Evolutionary conservation across 2,329 filamentous ascomycete genomes (phyloP), one percentile per base, ranked within the genome.

Genomic region (Penicillium sp.): DNA sequence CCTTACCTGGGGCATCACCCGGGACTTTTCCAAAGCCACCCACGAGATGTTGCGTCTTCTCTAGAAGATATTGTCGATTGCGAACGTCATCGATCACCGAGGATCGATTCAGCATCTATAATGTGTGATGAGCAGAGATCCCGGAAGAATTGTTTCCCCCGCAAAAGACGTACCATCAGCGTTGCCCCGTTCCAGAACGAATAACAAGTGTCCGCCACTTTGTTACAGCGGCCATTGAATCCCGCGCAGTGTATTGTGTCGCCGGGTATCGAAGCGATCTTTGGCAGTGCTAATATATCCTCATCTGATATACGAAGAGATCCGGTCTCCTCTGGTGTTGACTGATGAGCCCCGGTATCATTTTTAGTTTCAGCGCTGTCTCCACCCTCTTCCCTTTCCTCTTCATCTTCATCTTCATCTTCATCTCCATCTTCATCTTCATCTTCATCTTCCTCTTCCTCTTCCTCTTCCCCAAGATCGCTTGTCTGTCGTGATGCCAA

Each of bases 171-270:
- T 72, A 81, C 79, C 54, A 72, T 70, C 47, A 83, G 71, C 47
- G 91, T 85, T 2, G 85, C 91, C 3, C 83, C 82, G 0, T 90
- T 91, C 94, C 94, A 99, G 80, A 93, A 99, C 19, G 86, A 88
- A 73, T 99, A 99, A 75, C 94, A 99, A 0, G 94, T 97, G 74
- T 99, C 94, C 9, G 90, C 89, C 44, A 87, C 82, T 73, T 99
- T 99, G 77, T 96, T 97, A 70, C 85, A 87, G 46, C 94, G 86
- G 23, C 94, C 94, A 67, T 95, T 96, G 75, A 95, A 92, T 9
- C 92, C 94, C 1, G 91, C 82, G 66, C 82, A 83, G 9, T 77
- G 73, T 34, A 80, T 69, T 58, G 66, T 68, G 47, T 66, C 68
- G 34, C 49, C 65, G 43, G 48, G 62, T 18, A 54, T 56, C 11